phyloP scores from a whole-genome alignment of 805 yeast genomes.

The Starmerella potacharoeniae region DNA sequence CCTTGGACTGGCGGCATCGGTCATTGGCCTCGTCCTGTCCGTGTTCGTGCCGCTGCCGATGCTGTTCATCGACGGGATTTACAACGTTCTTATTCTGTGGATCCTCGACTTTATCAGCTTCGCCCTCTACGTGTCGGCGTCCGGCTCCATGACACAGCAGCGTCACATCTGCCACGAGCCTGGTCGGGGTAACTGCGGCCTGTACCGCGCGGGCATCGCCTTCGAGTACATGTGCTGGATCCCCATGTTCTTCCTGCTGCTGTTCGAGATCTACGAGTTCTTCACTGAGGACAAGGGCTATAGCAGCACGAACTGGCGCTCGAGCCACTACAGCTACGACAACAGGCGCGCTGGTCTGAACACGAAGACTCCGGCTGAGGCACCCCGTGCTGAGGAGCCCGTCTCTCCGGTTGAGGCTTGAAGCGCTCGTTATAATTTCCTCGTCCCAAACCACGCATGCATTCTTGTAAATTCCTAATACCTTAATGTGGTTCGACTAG shows the following conservation, averaged over 20 bases:
- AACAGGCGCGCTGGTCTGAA: neutral
- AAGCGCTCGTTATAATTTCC: neutral
- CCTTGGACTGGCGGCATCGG: conserved; percentile 18
- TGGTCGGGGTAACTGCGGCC: conserved; percentile 14
- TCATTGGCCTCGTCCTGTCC: conserved; percentile 14
- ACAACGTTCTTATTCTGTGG: neutral
- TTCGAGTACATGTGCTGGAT: conserved; percentile 21
- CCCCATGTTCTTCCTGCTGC: conserved; percentile 10
- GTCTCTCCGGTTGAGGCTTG: neutral
- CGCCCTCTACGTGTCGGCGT: conserved; percentile 14
- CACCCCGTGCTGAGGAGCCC: neutral
- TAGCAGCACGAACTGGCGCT: neutral
- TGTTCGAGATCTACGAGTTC: conserved; percentile 13
- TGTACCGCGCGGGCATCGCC: conserved; percentile 16
- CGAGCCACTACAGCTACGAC: conserved; percentile 1
- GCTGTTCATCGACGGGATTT: conserved; percentile 5
- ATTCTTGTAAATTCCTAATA: neutral
- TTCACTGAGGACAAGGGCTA: conserved; percentile 4
- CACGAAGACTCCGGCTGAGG: neutral
- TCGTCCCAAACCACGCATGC: neutral
- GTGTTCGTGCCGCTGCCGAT: conserved; percentile 5
- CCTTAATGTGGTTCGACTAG: neutral
- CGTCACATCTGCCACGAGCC: conserved; percentile 12
- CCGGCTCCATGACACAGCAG: conserved; percentile 13
- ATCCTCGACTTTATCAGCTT: conserved; percentile 17